Base-by-base conservation (phyloP, 176 grass and related monocot species). In the Zizania latifolia region DNA sequence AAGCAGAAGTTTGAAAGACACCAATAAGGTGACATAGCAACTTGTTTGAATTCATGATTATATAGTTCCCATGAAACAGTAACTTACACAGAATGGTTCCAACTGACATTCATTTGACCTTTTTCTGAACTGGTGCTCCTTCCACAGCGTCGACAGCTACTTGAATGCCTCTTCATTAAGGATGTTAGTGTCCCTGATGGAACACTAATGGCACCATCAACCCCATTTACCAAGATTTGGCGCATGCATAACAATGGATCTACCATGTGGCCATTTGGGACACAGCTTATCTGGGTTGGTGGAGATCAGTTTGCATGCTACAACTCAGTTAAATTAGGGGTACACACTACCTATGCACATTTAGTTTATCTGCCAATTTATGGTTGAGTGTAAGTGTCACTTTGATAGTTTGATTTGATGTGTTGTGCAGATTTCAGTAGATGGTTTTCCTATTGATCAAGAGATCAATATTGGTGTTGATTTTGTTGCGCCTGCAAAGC, bases 161-260 rank as follows among this genome's bases (percentile, higher is more conserved):
- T 81, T 46, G 82, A 92, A 36, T 82, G 84, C 58, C 7, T 15
- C 54, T 94, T 98, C 76, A 82, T 98, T 38, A 70, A 73, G 68
- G 84, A 98, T 69, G 37, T 98, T 43, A 88, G 89, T 75, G 36
- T 98, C 4, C 75, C 83, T 31, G 95, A 98, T 87, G 95, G 91
- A 46, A 98, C 89, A 55, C 3, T 81, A 64, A 82, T 98, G 76
- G 57, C 86, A 7, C 91, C 95, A 2, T 88, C 63, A 43, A 90
- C 76, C 63, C 79, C 62, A 51, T 94, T 98, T 62, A 93, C 79
- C 6, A 94, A 98, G 75, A 82, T 98, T 67, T 98, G 95, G 95
- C 75, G 86, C 78, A 77, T 98, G 76, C 46, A 65, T 37, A 98
- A 98, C 78, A 88, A 69, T 76, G 95, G 95, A 27, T 58, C 33